Evolutionary conservation across 2,329 filamentous ascomycete species (phyloP).

Genomic region (Scytalidium lignicola): DNA sequence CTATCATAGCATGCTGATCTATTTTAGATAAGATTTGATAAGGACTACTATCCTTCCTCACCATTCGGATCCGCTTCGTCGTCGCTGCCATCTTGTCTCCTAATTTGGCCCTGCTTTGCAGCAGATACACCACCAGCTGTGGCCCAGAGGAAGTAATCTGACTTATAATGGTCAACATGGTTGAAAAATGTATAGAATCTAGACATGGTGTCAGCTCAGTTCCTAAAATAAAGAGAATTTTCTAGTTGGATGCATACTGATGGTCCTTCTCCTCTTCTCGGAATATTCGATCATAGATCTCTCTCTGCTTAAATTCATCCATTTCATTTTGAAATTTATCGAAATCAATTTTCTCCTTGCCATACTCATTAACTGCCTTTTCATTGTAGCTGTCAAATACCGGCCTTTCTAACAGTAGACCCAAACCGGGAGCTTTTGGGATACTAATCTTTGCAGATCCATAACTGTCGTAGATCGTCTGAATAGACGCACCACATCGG

Average conservation of each 20-base stretch:
- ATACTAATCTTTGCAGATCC: conserved; percentile 71
- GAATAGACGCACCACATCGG: conserved; percentile 71
- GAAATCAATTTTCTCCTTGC: conserved; percentile 71
- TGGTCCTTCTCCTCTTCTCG: conserved; percentile 82
- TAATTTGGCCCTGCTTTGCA: conserved; percentile 44
- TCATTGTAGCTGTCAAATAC: conserved; percentile 89
- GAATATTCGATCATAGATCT: conserved; percentile 92
- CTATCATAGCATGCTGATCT: too few species aligned
- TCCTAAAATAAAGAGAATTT: conserved; percentile 3
- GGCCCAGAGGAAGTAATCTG: conserved; percentile 69
- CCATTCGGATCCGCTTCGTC: conserved; percentile 35
- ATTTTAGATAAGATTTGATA: too few species aligned
- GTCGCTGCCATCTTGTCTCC: conserved; percentile 44
- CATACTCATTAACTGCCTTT: conserved; percentile 58
- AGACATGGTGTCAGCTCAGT: conserved; percentile 1
- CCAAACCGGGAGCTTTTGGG: conserved; percentile 87
- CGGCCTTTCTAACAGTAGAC: conserved; percentile 81
- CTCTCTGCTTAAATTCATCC: conserved; percentile 79
- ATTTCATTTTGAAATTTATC: conserved; percentile 72
- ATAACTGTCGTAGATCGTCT: conserved; percentile 71
- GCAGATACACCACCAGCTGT: conserved; percentile 64
- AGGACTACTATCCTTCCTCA: conserved; percentile 22
- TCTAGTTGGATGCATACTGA: conserved; percentile 52
- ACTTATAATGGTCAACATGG: conserved; percentile 70
- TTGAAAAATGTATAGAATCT: conserved; percentile 76